Base-by-base conservation (phyloP, 1,139 yeast species). In the Yamadazyma jaroonii region DNA sequence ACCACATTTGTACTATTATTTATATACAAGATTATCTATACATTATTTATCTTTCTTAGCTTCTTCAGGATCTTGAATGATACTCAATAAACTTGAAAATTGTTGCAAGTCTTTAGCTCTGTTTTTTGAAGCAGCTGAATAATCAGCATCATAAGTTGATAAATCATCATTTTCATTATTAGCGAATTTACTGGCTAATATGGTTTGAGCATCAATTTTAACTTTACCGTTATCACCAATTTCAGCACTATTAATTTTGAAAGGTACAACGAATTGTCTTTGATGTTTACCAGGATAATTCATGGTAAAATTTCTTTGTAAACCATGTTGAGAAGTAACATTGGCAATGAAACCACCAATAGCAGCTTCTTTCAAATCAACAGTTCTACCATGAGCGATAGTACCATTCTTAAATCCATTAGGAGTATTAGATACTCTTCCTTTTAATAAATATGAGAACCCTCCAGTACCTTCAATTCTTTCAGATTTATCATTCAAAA, bases 371-470 rank as follows among this genome's bases (percentile, higher is more conserved):
- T 74, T 67, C 33, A 65, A 62, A 35, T 67, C 72, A 29, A 84
- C 65, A 32, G 77, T 63, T 66, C 96, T 80, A 44, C 94, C 96
- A 11, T 85, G 84, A 10, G 79, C 81, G 26, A 82, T 67, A 40
- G 68, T 67, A 25, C 78, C 77, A 40, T 77, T 69, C 38, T 73
- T 66, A 28, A 82, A 64, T 34, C 96, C 96, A 48, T 82, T 77
- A 24, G 95, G 95, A 2, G 89, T 74, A 60, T 83, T 85, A 45
- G 71, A 57, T 34, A 87, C 66, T 56, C 89, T 74, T 6, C 96
- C 96, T 46, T 74, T 76, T 48, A 84, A 74, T 35, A 72, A 73
- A 53, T 87, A 88, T 2, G 87, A 75, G 42, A 84, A 68, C 10
- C 94, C 94, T 32, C 83, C 94, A 9, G 84, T 78, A 29, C 88